Percentiles rank a stretch among this genome's conserved stretches.
phyloP scores from a whole-genome alignment of 192 early-diverging fungal genomes.

The Diversispora epigaea region DNA sequence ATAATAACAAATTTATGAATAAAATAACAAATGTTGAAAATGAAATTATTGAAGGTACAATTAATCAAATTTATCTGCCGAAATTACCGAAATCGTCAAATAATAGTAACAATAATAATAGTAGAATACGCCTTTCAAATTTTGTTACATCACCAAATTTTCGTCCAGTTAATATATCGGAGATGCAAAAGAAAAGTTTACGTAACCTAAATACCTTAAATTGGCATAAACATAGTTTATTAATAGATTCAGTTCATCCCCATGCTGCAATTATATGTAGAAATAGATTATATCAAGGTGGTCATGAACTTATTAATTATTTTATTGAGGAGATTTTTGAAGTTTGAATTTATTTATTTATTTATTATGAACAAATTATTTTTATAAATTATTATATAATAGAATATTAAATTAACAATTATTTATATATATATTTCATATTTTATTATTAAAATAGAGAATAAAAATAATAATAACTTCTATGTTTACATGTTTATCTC shows the following conservation, averaged over 20 bases:
- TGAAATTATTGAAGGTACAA: neutral
- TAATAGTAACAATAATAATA: neutral
- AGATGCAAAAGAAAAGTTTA: constrained; percentile 36
- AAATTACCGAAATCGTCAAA: neutral
- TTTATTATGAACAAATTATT: no score
- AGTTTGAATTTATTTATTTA: neutral
- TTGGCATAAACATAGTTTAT: constrained; percentile 50
- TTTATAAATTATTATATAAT: no score
- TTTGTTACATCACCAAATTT: constrained; percentile 30
- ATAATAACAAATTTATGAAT: neutral
- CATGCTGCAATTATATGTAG: constrained; percentile 56
- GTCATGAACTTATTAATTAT: constrained; percentile 48
- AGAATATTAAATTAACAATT: no score
- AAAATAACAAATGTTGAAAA: constrained; percentile 11
- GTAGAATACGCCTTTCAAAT: constrained; percentile 31
- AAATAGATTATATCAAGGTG: constrained; percentile 40
- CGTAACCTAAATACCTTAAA: constrained; percentile 43
- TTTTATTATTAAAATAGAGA: no score
- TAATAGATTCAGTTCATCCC: constrained; percentile 48
- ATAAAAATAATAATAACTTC: no score
- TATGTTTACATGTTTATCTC: no score
- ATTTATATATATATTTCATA: no score
- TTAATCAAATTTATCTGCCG: constrained; percentile 22
- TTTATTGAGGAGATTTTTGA: constrained; percentile 44
- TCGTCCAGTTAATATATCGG: constrained; percentile 1